A percentile compares a stretch with the other conserved stretches of the same genome.
Conservation (phyloP, 306 rosid genomes). For the Ormosia semicastrata region DNA sequence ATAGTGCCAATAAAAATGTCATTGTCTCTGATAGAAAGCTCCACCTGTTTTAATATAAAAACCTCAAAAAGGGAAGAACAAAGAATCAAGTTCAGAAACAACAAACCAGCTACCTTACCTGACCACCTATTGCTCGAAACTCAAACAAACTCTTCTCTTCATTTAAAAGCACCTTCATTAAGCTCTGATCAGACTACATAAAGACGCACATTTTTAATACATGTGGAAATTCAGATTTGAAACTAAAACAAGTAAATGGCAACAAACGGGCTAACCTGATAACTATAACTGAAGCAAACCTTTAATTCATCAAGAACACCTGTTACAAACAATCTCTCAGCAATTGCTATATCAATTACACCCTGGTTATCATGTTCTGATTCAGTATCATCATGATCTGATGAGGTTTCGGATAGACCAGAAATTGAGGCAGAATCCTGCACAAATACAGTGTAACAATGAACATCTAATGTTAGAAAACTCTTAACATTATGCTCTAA, state of each 20-base stretch:
- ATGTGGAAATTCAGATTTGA: constrained; percentile 22
- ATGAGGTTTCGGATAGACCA: constrained; percentile 80
- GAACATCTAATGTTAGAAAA: constrained; percentile 1
- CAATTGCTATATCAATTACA: constrained; percentile 33
- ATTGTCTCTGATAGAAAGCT: constrained; percentile 68
- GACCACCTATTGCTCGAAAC: constrained; percentile 97
- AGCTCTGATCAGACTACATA: constrained; percentile 65
- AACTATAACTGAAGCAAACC: constrained; percentile 76
- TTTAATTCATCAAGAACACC: constrained; percentile 95
- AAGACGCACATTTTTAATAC: constrained; percentile 31
- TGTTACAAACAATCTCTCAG: constrained; percentile 74
- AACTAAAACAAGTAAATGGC: not conserved
- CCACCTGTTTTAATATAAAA: constrained; percentile 64
- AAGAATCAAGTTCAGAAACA: constrained; percentile 5
- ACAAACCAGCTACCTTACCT: constrained; percentile 46
- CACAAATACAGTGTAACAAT: constrained; percentile 24
- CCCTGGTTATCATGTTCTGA: constrained; percentile 48
- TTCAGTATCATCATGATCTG: constrained; percentile 71
- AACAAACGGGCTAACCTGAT: constrained; percentile 58
- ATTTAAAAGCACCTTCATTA: constrained; percentile 74
- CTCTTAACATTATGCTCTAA: not conserved
- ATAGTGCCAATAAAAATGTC: constrained; percentile 87
- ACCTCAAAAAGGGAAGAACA: constrained; percentile 29
- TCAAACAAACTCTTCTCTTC: constrained; percentile 79
- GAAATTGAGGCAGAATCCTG: constrained; percentile 83